Conservation (phyloP, 208 protist genomes). For the Wallacemonas sp. region DNA sequence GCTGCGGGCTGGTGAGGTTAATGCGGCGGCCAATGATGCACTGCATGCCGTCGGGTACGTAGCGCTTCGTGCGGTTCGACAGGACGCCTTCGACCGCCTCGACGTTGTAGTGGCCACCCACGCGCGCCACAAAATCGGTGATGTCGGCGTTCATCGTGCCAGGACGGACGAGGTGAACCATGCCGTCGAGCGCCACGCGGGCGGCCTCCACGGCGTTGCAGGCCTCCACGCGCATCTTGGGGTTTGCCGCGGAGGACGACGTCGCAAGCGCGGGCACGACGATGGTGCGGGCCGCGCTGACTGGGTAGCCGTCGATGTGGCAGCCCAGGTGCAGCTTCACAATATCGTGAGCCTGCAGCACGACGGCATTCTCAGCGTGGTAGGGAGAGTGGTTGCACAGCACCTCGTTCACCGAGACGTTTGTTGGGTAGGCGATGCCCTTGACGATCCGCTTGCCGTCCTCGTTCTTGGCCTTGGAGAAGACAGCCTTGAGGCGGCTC, state of each 20-base stretch:
- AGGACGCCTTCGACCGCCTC: constrained; percentile 96
- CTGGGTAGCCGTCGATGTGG: constrained; percentile 98
- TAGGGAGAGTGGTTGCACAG: constrained; percentile 97
- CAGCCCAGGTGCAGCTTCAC: constrained; percentile 98
- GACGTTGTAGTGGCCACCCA: constrained; percentile 90
- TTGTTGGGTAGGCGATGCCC: constrained; percentile 98
- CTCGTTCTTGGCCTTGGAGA: constrained; percentile 69
- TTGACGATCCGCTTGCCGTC: constrained; percentile 65
- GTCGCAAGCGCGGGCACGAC: constrained; percentile 49
- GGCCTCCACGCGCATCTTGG: constrained; percentile 15
- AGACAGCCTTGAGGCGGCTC: constrained; percentile 50
- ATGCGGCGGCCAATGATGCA: constrained; percentile 93
- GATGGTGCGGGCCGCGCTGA: constrained; percentile 93
- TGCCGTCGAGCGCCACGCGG: constrained; percentile 91
- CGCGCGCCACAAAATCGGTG: constrained; percentile 91
- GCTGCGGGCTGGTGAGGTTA: constrained; percentile 63
- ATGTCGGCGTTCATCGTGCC: constrained; percentile 89
- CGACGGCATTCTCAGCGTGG: constrained; percentile 56
- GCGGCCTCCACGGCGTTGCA: constrained; percentile 96
- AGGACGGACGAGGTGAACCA: constrained; percentile 75
- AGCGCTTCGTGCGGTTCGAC: constrained; percentile 97
- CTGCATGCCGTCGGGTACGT: constrained; percentile 97
- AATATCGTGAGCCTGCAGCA: constrained; percentile 90
- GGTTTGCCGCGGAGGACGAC: not conserved
- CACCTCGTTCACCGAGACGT: constrained; percentile 97